A percentile compares a stretch with the other conserved stretches of the same genome.
phyloP scores from a whole-genome alignment of 2,329 filamentous ascomycete genomes.

The Nakataea oryzae region DNA sequence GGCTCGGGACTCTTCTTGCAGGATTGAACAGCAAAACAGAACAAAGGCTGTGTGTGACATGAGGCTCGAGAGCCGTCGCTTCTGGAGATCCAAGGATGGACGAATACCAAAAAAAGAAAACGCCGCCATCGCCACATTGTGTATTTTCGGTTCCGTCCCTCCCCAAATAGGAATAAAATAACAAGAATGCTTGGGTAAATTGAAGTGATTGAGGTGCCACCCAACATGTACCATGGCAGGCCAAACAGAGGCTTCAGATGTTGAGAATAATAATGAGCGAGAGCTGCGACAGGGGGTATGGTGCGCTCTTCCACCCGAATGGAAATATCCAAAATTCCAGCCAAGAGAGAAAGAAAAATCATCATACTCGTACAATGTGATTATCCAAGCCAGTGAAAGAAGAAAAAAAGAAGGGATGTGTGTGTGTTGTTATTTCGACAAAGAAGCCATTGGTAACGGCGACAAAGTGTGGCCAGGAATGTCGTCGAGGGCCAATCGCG shows the following conservation, averaged over 20 bases:
- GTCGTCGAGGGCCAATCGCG: not conserved
- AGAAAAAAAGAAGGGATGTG: not conserved
- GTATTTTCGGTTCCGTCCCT: not conserved
- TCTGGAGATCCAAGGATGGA: not conserved
- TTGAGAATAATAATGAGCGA: not conserved
- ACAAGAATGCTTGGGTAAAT: not conserved
- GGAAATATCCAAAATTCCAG: not conserved
- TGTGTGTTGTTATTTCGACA: no score
- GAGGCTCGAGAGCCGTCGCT: not conserved
- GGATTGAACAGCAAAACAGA: not conserved
- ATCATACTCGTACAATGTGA: not conserved
- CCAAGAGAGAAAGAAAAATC: not conserved
- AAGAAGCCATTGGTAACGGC: no score
- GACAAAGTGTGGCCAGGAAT: no score
- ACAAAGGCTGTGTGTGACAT: not conserved
- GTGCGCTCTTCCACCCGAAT: not conserved
- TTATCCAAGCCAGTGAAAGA: not conserved
- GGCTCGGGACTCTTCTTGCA: no score
- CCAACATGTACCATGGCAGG: not conserved
- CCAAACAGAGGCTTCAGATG: no score
- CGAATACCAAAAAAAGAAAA: not conserved
- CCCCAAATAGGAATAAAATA: not conserved
- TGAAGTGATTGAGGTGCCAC: not conserved
- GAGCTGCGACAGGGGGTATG: not conserved
- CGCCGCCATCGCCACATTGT: not conserved